These are phyloP conservation scores for Cyathus striatus DNA, from an alignment of 768 basidiomycete species.

Conservation along the genomic window DNA sequence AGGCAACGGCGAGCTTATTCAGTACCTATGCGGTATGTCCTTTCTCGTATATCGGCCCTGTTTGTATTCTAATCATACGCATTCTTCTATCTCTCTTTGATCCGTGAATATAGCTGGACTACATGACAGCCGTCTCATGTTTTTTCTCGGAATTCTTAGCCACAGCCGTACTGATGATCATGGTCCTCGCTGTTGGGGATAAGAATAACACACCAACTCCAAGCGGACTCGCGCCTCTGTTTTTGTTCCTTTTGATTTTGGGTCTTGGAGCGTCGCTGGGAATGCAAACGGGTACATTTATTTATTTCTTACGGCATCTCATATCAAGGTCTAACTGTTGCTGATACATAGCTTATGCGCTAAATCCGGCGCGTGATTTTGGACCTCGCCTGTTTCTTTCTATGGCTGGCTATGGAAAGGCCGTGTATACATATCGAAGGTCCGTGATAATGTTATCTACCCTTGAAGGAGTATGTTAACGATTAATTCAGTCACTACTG, in stretches of 20 bases:
- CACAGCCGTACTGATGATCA: slow-evolving; percentile 49
- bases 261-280: slow-evolving; percentile 55
- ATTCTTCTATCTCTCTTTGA: too few species aligned
- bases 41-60: background rate
- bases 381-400: slow-evolving; percentile 69
- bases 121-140: slow-evolving; percentile 33
- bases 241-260: slow-evolving; percentile 49
- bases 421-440: slow-evolving; percentile 36
- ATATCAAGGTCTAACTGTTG: background rate
- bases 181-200: slow-evolving; percentile 49
- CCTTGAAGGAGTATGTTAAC: slow-evolving; percentile 7
- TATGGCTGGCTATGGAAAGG: slow-evolving; percentile 64
- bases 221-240: slow-evolving; percentile 46
- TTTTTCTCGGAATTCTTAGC: slow-evolving; percentile 52
- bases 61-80: too few species aligned
- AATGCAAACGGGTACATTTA: slow-evolving; percentile 45
- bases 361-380: slow-evolving; percentile 34
- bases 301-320: background rate
- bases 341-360: slow-evolving; percentile 21
- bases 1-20: slow-evolving; percentile 52
- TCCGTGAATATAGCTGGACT: slow-evolving; percentile 20
- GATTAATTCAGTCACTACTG: slow-evolving; percentile 55
- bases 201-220: slow-evolving; percentile 45
- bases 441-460: slow-evolving; percentile 17
- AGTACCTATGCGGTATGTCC: slow-evolving; percentile 53